These are phyloP conservation scores for Neofusicoccum parvum DNA, from an alignment of 2,329 filamentous ascomycete species.

Conservation along the genomic window DNA sequence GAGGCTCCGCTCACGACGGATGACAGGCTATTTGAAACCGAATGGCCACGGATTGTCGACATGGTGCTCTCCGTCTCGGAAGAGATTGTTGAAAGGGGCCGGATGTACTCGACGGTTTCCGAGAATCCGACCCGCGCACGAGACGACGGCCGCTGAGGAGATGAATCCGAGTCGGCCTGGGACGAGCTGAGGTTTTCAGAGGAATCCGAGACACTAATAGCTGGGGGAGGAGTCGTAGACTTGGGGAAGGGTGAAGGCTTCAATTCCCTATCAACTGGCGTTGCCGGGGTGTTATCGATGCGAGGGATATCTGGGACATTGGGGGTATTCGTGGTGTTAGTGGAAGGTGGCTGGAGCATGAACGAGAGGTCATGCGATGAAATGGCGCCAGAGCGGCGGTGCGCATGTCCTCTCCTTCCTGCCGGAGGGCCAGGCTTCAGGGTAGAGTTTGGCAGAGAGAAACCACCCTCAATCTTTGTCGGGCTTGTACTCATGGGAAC, in stretches of 20 bases:
- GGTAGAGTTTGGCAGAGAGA: constrained; percentile 58
- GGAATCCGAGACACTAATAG: constrained; percentile 36
- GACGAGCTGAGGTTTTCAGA: constrained; percentile 26
- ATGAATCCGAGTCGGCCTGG: constrained; percentile 35
- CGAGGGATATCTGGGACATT: constrained; percentile 24
- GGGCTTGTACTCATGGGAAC: constrained; percentile 69
- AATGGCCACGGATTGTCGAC: constrained; percentile 70
- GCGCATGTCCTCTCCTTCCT: constrained; percentile 70
- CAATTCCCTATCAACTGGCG: constrained; percentile 8
- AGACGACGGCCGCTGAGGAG: constrained; percentile 44
- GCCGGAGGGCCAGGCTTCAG: constrained; percentile 52
- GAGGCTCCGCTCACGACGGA: constrained; percentile 68
- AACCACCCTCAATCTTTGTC: constrained; percentile 63
- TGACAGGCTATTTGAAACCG: constrained; percentile 76
- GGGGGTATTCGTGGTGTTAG: constrained; percentile 63
- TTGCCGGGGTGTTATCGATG: constrained; percentile 17
- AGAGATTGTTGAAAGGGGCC: constrained; percentile 80
- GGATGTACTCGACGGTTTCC: constrained; percentile 80
- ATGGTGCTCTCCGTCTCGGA: constrained; percentile 80
- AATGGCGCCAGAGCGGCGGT: constrained; percentile 78
- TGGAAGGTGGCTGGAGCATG: constrained; percentile 59
- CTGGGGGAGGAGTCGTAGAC: constrained; percentile 28
- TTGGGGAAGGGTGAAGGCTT: constrained; percentile 13
- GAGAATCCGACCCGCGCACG: constrained; percentile 79
- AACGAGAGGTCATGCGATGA: constrained; percentile 79